These are phyloP conservation scores for Lomentospora prolificans DNA, from an alignment of 2,329 filamentous ascomycete species.

Conservation along the genomic window DNA sequence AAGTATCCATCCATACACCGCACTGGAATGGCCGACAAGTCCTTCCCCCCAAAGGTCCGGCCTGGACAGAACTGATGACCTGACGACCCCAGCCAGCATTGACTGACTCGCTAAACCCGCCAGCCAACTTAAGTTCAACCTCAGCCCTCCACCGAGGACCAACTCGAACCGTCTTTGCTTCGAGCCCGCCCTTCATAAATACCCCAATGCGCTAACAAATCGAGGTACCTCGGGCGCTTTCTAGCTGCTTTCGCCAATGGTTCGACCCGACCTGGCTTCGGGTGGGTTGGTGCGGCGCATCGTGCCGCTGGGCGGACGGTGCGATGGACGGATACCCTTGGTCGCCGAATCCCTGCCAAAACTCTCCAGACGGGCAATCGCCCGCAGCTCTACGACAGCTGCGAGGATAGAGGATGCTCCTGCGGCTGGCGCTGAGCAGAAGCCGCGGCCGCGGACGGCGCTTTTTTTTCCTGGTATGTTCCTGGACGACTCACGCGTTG, in stretches of 20 bases:
- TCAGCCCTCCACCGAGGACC: background rate
- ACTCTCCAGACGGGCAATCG: slow-evolving; percentile 7
- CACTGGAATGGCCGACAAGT: background rate
- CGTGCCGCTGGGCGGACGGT: slow-evolving; percentile 8
- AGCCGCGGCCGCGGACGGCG: slow-evolving; percentile 33
- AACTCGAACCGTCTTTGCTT: background rate
- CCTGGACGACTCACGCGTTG: too few species aligned
- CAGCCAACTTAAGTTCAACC: background rate
- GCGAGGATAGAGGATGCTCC: background rate
- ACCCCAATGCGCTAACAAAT: background rate
- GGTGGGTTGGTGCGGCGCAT: slow-evolving; percentile 11
- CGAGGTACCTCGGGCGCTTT: background rate
- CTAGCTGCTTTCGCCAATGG: slow-evolving; percentile 4
- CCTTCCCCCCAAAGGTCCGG: background rate
- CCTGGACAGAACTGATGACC: too few species aligned
- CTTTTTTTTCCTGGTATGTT: slow-evolving; percentile 50
- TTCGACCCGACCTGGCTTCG: slow-evolving; percentile 1
- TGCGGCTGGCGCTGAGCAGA: background rate
- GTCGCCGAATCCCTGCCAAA: slow-evolving; percentile 6
- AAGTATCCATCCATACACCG: background rate
- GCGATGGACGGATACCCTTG: slow-evolving; percentile 1
- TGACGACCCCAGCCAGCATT: too few species aligned
- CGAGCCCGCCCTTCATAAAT: background rate
- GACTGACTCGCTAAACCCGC: background rate
- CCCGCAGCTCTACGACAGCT: background rate